phyloP scores from a whole-genome alignment of 805 yeast species.

The Yamadazyma tumulicola region DNA sequence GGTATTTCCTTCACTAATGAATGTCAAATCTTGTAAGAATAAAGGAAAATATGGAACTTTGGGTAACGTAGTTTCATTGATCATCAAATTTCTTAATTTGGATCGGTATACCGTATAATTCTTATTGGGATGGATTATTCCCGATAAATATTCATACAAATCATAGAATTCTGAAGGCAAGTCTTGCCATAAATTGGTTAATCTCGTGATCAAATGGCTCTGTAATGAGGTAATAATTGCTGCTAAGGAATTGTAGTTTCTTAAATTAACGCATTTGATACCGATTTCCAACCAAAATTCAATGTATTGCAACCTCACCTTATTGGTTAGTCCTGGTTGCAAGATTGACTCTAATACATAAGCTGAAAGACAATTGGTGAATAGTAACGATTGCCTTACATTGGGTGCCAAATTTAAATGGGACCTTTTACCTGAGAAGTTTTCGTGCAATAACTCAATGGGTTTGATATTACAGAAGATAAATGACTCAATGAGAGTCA shows the following conservation, averaged over 20 bases:
- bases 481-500: constrained; percentile 67
- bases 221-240: constrained; percentile 76
- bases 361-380: constrained; percentile 69
- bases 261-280: constrained; percentile 63
- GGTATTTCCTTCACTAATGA: constrained; percentile 79
- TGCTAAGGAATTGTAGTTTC: constrained; percentile 77
- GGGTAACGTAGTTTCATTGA: constrained; percentile 52
- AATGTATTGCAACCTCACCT: constrained; percentile 51
- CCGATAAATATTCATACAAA: constrained; percentile 58
- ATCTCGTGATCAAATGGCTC: constrained; percentile 64
- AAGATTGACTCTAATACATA: constrained; percentile 70
- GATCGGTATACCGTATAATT: constrained; percentile 67
- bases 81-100: constrained; percentile 51
- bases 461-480: constrained; percentile 62
- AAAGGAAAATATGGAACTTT: constrained; percentile 74
- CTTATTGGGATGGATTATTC: constrained; percentile 71
- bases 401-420: constrained; percentile 60
- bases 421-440: constrained; percentile 57
- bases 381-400: constrained; percentile 55
- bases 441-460: constrained; percentile 63
- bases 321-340: constrained; percentile 46
- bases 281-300: constrained; percentile 75
- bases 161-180: constrained; percentile 58
- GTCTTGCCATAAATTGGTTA: constrained; percentile 56
- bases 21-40: constrained; percentile 75